Evolutionary conservation across 2,329 filamentous ascomycete species (phyloP), one percentile per base, ranked within the genome.

Genomic region (Aspergillus neotritici): DNA sequence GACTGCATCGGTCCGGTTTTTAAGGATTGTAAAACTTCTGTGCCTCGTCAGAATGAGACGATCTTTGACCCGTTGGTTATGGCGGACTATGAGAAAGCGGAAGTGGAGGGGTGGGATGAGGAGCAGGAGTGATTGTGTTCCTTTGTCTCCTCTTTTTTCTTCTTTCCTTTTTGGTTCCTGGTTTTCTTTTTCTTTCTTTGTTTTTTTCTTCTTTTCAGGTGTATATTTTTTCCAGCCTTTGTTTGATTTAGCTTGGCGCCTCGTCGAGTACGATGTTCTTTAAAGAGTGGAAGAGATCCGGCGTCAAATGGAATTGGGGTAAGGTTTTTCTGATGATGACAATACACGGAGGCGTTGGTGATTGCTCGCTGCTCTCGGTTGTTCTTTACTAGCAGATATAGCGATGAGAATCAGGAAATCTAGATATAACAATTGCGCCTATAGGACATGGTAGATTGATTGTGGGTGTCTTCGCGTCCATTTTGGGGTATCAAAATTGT

Each of bases 1-100:
- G 85, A 88, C 51, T 90, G 82, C 31, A 94, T 98, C 53, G 87
- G 89, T 0, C 85, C 87, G 0, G 88, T 97, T 0, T 94, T 98
- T 57, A 84, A 90, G 48, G 86, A 86, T 56, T 87, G 90, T 55
- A 84, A 81, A 55, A 77, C 88, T 30, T 79, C 79, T 43, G 83
- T 96, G 33, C 88, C 89, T 12, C 72, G 82, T 1, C 68, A 64
- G 15, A 71, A 74, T 1, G 84, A 93, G 46, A 79, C 80, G 1
- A 84, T 96, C 44, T 96, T 94, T 67, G 83, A 83, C 51, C 71
- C 81, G 3, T 76, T 75, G 4, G 73, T 78, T 46, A 90, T 96
- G 87, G 76, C 77, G 12, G 77, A 82, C 48, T 75, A 86, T 42
- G 76, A 91, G 57, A 84, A 84, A 69, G 77, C 74, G 44, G 89